A percentile compares a stretch with the other conserved stretches of the same genome.
Evolutionary conservation across 176 grass and related monocot genomes (phyloP).

Genomic region (Rhynchospora breviuscula): DNA sequence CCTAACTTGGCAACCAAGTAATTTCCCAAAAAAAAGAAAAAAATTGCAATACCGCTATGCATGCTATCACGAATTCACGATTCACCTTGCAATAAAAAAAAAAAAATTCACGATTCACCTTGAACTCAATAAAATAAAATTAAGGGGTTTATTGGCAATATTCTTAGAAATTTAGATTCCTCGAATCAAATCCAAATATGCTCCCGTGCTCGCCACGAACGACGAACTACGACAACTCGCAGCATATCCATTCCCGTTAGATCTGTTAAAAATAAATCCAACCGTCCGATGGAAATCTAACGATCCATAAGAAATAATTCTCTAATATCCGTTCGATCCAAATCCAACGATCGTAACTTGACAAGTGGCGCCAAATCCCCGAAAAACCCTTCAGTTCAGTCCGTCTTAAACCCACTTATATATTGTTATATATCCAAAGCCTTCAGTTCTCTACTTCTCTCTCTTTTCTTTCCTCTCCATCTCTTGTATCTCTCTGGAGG

Average conservation of each 20-base stretch:
- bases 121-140: neutral
- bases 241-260: neutral
- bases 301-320: too few relatives aligned
- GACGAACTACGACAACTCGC: neutral
- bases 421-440: too few relatives aligned
- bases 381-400: slow-evolving; percentile 22
- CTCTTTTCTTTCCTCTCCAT: neutral
- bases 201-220: neutral
- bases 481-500: neutral
- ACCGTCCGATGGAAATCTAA: neutral
- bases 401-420: slow-evolving; percentile 18
- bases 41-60: neutral
- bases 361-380: neutral
- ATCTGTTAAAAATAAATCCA: neutral
- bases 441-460: slow-evolving; percentile 1
- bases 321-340: neutral
- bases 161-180: neutral
- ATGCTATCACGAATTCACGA: too few relatives aligned
- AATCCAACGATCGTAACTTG: neutral
- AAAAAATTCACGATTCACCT: too few relatives aligned
- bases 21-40: too few relatives aligned
- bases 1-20: too few relatives aligned
- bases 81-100: too few relatives aligned
- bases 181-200: neutral
- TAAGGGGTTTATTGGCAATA: neutral